Evolutionary conservation across 345 rosid genomes (phyloP), one percentile per base, ranked within the genome.

Genomic region (Rhizophora apiculata): DNA sequence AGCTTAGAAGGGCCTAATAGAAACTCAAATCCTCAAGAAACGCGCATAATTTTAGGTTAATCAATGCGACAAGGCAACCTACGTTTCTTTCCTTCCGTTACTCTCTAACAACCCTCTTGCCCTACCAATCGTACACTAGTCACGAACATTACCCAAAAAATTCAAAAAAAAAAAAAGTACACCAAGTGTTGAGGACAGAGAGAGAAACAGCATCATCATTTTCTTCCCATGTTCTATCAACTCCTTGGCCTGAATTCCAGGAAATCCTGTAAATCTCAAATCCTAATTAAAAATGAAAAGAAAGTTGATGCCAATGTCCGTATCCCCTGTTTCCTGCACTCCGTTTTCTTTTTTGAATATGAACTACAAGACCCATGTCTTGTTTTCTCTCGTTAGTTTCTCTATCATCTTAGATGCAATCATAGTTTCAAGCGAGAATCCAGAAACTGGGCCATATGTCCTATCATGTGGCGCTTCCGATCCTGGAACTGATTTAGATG

Each of bases 401-500:
- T 56, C 60, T 24, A 1, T 61, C 22, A 16, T 20, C 16, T 9
- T 63, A 18, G 30, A 64, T 30, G 7, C 65, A 52, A 59, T 26
- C 20, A 30, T 18, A 3, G 61, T 20, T 61, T 30, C 63, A 10
- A 24, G 63, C 65, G 34, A 72, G 64, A 27, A 18, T 32, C 37
- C 68, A 10, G 63, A 51, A 21, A 29, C 81, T 43, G 46, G 43
- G 2, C 70, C 81, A 1, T 57, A 78, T 6, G 67, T 72, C 24
- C 72, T 76, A 2, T 60, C 72, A 2, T 72, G 80, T 49, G 80
- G 73, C 1, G 70, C 69, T 27, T 20, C 76, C 3, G 37, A 24
- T 16, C n/a, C 53, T 2, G 73, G 72, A 30, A 58, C 73, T 18
- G 73, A 72, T 18, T 46, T 49, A 0, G 73, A 77, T 36, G 76